phyloP scores from a whole-genome alignment of 2,329 filamentous ascomycete genomes.

The Stemphylium vesicarium region DNA sequence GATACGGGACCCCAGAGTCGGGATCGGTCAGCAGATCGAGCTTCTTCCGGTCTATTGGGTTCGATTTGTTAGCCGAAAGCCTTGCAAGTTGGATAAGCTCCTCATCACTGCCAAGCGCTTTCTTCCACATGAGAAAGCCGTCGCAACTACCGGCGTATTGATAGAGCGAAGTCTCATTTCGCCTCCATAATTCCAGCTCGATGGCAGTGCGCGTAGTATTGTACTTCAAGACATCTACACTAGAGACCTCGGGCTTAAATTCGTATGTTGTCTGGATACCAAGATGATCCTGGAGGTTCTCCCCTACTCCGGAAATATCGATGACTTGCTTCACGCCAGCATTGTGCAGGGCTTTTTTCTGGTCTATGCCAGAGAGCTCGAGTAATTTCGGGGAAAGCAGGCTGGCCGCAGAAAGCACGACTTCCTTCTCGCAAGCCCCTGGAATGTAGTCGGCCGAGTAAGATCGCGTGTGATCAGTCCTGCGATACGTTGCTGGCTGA shows the following conservation, averaged over 20 bases:
- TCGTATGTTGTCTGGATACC: slow-evolving; percentile 28
- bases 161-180: slow-evolving; percentile 43
- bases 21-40: slow-evolving; percentile 43
- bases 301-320: slow-evolving; percentile 28
- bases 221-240: slow-evolving; percentile 26
- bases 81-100: slow-evolving; percentile 16
- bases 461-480: slow-evolving; percentile 55
- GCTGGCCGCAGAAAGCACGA: slow-evolving; percentile 30
- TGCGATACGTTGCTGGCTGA: slow-evolving; percentile 57
- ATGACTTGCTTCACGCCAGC: slow-evolving; percentile 22
- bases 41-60: slow-evolving; percentile 23
- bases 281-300: slow-evolving; percentile 33
- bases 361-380: slow-evolving; percentile 32
- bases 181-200: slow-evolving; percentile 47
- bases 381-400: slow-evolving; percentile 27
- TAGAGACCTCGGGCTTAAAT: slow-evolving; percentile 20
- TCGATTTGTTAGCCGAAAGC: slow-evolving; percentile 17
- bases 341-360: slow-evolving; percentile 10
- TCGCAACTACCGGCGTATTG: slow-evolving; percentile 50
- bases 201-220: slow-evolving; percentile 43
- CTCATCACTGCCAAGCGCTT: slow-evolving; percentile 38
- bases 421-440: slow-evolving; percentile 38
- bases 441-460: slow-evolving; percentile 56
- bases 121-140: slow-evolving; percentile 52
- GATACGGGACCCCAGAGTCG: slow-evolving; percentile 42